Evolutionary conservation across 257 asterid species (phyloP).

Genomic region (Solanum bukasovii): DNA sequence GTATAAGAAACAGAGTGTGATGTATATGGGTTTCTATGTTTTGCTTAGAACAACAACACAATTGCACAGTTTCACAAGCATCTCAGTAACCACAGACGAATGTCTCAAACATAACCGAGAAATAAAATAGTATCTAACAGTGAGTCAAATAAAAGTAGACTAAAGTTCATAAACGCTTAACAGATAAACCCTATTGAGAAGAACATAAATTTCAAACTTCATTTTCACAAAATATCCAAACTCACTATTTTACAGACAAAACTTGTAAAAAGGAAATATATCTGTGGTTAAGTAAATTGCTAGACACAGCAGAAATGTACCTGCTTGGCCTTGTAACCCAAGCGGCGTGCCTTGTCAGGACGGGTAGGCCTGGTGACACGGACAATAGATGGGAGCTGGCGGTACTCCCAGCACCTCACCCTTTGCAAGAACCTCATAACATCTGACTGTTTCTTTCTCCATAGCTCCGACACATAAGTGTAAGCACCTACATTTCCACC

Average conservation of each 20-base stretch:
- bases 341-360: neutral
- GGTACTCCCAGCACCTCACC: neutral
- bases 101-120: neutral
- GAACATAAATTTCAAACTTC: neutral
- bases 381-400: neutral
- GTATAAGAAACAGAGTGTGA: neutral
- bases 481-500: neutral
- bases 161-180: neutral
- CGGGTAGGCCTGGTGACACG: neutral
- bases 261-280: neutral
- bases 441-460: neutral
- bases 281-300: neutral
- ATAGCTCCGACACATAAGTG: neutral
- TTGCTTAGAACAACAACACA: neutral
- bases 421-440: neutral
- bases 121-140: neutral
- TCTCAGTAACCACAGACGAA: no score
- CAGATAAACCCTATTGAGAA: neutral
- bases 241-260: neutral
- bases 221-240: neutral
- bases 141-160: neutral
- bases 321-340: neutral
- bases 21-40: neutral
- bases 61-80: neutral
- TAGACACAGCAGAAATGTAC: neutral